These are phyloP conservation scores for Striga hermonthica DNA, from an alignment of 305 asterid species.

Conservation along the genomic window DNA sequence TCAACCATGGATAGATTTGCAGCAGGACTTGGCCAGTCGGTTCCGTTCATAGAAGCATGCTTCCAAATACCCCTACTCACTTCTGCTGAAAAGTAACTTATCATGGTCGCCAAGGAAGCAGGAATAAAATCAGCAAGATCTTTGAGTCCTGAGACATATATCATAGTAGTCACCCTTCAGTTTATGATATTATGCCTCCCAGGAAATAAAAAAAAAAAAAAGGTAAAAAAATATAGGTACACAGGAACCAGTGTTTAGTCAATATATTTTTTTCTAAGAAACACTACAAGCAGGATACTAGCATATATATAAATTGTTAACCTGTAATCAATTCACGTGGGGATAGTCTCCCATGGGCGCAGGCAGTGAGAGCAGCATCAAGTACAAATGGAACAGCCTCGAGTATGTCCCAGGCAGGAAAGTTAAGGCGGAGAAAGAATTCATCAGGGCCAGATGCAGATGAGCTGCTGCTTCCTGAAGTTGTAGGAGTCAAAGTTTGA, in stretches of 20 bases:
- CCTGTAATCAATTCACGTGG: conserved; percentile 98
- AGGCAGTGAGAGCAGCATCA: conserved; percentile 94
- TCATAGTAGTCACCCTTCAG: conserved; percentile 17
- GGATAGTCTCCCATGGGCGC: conserved; percentile 82
- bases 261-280: conserved; percentile 1
- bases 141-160: conserved; percentile 72
- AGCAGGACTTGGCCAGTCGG: conserved; percentile 99
- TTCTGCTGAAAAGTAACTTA: conserved; percentile 92
- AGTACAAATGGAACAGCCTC: conserved; percentile 96
- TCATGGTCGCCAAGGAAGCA: conserved; percentile 82
- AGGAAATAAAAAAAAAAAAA: too few relatives aligned
- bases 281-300: conserved; percentile 23
- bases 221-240: conserved; percentile 9
- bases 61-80: conserved; percentile 96
- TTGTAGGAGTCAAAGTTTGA: conserved; percentile 56
- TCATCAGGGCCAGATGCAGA: conserved; percentile 77
- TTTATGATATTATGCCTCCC: conserved; percentile 20
- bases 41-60: conserved; percentile 94
- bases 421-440: conserved; percentile 53
- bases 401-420: conserved; percentile 98
- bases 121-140: conserved; percentile 99
- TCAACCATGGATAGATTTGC: conserved; percentile 76
- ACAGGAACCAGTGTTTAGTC: conserved; percentile 17
- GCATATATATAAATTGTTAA: conserved; percentile 32
- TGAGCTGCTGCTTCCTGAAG: conserved; percentile 80